Base-by-base conservation (phyloP, 257 asterid species). In the Misopates orontium region DNA sequence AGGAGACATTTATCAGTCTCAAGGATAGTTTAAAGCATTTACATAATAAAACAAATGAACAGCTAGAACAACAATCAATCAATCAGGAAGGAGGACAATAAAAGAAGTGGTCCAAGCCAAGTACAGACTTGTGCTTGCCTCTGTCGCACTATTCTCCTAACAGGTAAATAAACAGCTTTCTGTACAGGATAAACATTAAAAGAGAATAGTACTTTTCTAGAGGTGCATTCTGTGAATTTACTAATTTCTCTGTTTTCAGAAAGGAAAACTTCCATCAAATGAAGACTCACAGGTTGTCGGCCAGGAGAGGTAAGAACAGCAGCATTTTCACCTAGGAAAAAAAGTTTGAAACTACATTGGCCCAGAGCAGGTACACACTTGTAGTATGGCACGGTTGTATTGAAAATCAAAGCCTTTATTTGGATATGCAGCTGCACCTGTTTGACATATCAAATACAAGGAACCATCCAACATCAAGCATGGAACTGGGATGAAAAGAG, bases 231-330 rank as follows among this genome's bases (percentile, higher is more conserved):
- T 5, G 39, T 17, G 21, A 21, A 42, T 52, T 11, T 18, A 48
- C 42, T 61, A 32, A 50, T 18, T 23, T 58, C 8, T 19, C 53
- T 58, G 10, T 55, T 56, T 40, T 31, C 15, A 13, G n/a, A 25
- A 36, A 60, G 42, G 20, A 28, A 64, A 23, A 60, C 17, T 28
- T 12, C 39, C 31, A 42, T 21, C 10, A 56, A 21, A 47, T 22
- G 58, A 66, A 48, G 49, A 78, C 96, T 83, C 79, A 91, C 98
- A 71, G 74, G 79, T 48, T 60, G 61, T 65, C 78, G 78, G 60
- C 79, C 75, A 64, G 96, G 95, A 71, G 92, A 68, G 50, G 91
- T 80, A 71, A 91, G 78, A 78, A 87, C 82, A 73, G 88, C 96
- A 71, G 73, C 74, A 79, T 79, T 84, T 73, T 74, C 75, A 39